Conservation (phyloP, 2,329 filamentous ascomycete species). For the Balansia obtecta region DNA sequence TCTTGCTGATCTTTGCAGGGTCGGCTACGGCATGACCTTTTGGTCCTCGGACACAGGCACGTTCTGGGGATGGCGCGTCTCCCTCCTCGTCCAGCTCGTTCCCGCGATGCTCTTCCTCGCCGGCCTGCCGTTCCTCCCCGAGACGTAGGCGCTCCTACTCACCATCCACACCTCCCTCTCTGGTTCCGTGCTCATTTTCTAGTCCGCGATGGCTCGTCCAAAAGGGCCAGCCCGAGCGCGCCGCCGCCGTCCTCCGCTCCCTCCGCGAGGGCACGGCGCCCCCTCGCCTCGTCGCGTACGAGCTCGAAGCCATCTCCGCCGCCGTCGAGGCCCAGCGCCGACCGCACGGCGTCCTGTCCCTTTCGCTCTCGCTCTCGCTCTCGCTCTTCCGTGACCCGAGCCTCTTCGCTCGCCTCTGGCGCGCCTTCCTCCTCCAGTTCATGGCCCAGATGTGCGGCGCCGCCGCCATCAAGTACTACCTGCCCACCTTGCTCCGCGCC, state of each 20-base stretch:
- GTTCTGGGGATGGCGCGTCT: conserved; percentile 39
- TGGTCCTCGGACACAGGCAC: conserved; percentile 33
- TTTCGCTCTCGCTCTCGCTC: conserved; percentile 25
- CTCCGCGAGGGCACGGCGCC: conserved; percentile 33
- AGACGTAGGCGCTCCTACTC: conserved; percentile 34
- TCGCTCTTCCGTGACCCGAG: conserved; percentile 34
- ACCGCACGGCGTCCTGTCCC: conserved; percentile 13
- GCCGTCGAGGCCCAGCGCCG: conserved; percentile 26
- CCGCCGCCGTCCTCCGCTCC: conserved; percentile 31
- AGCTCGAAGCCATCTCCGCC: conserved; percentile 33
- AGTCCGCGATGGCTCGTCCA: conserved; percentile 47
- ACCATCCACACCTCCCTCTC: too few relatives aligned
- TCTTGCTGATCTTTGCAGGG: conserved; percentile 23
- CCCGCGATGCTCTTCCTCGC: conserved; percentile 36
- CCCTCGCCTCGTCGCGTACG: conserved; percentile 24
- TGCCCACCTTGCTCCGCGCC: conserved; percentile 38
- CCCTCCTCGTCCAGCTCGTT: conserved; percentile 37
- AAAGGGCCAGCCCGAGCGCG: conserved; percentile 29
- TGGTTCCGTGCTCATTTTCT: not conserved
- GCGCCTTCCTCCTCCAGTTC: conserved; percentile 43
- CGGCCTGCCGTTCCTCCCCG: conserved; percentile 39
- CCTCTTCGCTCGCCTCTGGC: conserved; percentile 41
- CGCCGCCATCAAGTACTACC: conserved; percentile 48
- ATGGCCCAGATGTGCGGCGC: conserved; percentile 49
- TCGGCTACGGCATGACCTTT: conserved; percentile 42